Evolutionary conservation across 2,329 filamentous ascomycete genomes (phyloP), one percentile per base, ranked within the genome.

Genomic region (Diaporthe ilicicola): DNA sequence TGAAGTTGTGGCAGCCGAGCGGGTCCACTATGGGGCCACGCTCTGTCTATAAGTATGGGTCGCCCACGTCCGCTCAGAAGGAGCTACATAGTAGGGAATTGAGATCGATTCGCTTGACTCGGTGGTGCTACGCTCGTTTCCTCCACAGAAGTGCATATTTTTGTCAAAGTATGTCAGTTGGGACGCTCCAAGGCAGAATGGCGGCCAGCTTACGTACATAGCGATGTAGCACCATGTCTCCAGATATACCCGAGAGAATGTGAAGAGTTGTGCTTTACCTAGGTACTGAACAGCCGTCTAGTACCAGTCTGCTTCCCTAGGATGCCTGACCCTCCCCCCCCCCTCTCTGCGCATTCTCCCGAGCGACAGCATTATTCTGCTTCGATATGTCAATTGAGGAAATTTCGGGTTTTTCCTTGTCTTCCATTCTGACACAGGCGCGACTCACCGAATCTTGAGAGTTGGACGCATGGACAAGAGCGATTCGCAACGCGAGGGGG

Each of bases 201-300:
- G 22, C 2, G 2, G 2, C 7, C 5, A 7, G 1, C 34, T 48
- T 44, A 67, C 69, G 37, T 51, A 32, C n/a, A n/a, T n/a, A n/a
- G 48, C 46, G 15, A 56, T 34, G 10, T n/a, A 48, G 29, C 59
- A 48, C 62, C 68, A 70, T 22, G 62, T 51, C 17, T 62, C 59
- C 15, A 72, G 48, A 24, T 67, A 70, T 2, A 55, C 70, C 22
- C 64, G 37, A 24, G 71, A 62, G 54, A 70, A 70, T 2, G 67
- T 42, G 55, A 70, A 68, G 19, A 72, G 53, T 22, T 70, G 71
- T 42, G 46, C 13, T n/a, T n/a, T n/a, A n/a, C n/a, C n/a, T n/a
- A n/a, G n/a, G 50, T 61, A 8, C 34, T 68, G 55, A 72, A 72
- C 9, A 72, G 29, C 32, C 68, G 50, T 17, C 68, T 46, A 1